Percentiles rank a stretch among this genome's conserved stretches.
phyloP scores from a whole-genome alignment of 78 protist genomes.

The Pelomyxa schiedti region DNA sequence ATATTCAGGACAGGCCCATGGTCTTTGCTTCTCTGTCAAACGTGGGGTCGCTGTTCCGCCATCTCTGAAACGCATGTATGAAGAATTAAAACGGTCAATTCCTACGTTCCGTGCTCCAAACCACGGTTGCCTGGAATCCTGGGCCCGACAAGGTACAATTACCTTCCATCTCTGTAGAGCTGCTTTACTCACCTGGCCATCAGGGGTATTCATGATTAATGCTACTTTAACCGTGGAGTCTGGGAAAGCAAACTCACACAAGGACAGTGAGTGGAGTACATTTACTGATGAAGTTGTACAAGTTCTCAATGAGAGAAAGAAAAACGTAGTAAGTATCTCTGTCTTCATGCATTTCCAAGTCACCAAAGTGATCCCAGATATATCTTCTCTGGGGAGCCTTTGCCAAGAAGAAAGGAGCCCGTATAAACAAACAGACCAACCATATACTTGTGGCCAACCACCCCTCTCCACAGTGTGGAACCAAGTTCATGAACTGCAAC shows the following conservation, averaged over 20 bases:
- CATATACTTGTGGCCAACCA: constrained; percentile 26
- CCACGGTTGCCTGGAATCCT: constrained; percentile 34
- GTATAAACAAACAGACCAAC: constrained; percentile 10
- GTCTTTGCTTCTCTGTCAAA: constrained; percentile 52
- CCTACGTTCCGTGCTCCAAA: constrained; percentile 15
- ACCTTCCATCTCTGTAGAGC: constrained; percentile 66
- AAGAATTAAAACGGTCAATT: constrained; percentile 30
- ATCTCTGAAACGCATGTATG: constrained; percentile 29
- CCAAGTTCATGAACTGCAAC: not conserved
- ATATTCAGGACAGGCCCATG: no score
- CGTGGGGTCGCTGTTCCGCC: constrained; percentile 49
- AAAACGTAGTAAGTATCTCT: no score
- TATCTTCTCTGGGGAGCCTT: constrained; percentile 40
- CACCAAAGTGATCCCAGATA: not conserved
- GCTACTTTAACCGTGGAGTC: constrained; percentile 36
- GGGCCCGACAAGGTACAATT: constrained; percentile 71
- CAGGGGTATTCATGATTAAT: not conserved
- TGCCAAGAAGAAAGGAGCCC: constrained; percentile 26
- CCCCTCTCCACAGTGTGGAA: constrained; percentile 30
- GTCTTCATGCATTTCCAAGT: constrained; percentile 26
- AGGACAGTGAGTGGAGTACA: constrained; percentile 41
- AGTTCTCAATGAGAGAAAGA: not conserved
- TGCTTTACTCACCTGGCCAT: no score
- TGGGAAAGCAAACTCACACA: constrained; percentile 53
- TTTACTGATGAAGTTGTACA: constrained; percentile 65